Base-by-base conservation (phyloP, 371 early-diverging fungal genomes). In the Dichotomocladium elegans region DNA sequence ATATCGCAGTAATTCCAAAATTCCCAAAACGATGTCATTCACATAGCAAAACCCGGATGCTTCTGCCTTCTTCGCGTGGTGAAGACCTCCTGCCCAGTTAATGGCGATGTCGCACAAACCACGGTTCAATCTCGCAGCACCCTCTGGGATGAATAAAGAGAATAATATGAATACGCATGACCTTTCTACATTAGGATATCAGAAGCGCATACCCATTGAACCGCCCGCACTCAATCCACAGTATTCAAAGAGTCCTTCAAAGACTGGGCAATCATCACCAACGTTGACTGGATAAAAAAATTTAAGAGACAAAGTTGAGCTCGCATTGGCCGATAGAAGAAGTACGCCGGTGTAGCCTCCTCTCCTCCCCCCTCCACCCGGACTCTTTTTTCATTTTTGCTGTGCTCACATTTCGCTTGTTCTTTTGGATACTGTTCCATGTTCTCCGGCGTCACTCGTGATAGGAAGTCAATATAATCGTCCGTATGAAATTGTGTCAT, bases 81-180 rank as follows among this genome's bases (percentile, higher is more conserved):
- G 98, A 40, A 98, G 75, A 7, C 98, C 98, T 43, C 98, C 98
- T 28, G 88, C 83, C 95, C 95, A 98, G 65, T 98, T 96, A 58
- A 98, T 88, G 8, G 88, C 90, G 25, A 93, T 90, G 52, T 94
- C 91, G 44, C 88, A 74, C 43, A 89, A 79, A 6, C 90, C 92
- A n/a, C 82, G 75, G 61, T 93, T 95, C 30, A 96, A 74, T 42
- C 87, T 81, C 30, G 79, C 76, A 21, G 97, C 96, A n/a, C 91
- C 95, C 61, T 81, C 69, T 73, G 17, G n/a, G n/a, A 82, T 51
- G 12, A 3, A 21, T 24, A 49, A 47, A 24, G 19, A 3, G 40
- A 24, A 30, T 10, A 10, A 15, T 35, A 35, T 37, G 17, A 37
- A 21, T 37, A 4, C n/a, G n/a, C n/a, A 2, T 33, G n/a, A 33